Evolutionary conservation across 177 flowering plant species (phyloP), one percentile per base, ranked within the genome.

Genomic region (Vitis hybrid): DNA sequence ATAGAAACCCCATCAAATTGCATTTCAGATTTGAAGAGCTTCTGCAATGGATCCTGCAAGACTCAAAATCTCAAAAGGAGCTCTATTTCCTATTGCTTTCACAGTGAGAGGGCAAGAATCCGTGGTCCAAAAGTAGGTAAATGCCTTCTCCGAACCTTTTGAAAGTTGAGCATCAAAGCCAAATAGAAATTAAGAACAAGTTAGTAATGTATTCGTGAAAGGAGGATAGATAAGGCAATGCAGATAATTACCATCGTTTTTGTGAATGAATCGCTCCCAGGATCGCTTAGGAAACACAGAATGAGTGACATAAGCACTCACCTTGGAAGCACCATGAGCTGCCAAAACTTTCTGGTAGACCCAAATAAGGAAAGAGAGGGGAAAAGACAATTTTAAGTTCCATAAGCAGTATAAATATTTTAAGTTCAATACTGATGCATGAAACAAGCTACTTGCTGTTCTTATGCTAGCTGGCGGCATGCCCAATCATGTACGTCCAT

Each of bases 231-330:
- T 53, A 39, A 31, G 48, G 54, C 14, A n/a, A 14, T 18, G 11
- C 16, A 50, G 54, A 65, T 22, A 63, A 54, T 74, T 81, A 90
- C 95, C 93, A 16, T 79, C 74, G 45, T 81, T 80, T 57, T 84
- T 82, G 82, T 81, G 90, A 14, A 78, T 61, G 73, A 95, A 95
- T 11, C 91, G 84, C 77, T 91, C 92, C 93, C 90, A 93, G 9
- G 98, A 90, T 9, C 66, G 69, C 71, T 95, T 90, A 0, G 99
- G 99, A 69, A 95, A 93, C 63, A 95, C 99, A 15, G 86, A 98
- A 74, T 95, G 99, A 12, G 98, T 91, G 54, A 93, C 99, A 77
- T 91, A 95, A 11, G 99, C 98, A 61, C 99, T 95, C 68, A 95
- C 99, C 82, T 90, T 95, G 19, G 89, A 78, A 59, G 99, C 99